phyloP scores from a whole-genome alignment of 495 filamentous ascomycete genomes.

The Daldinia bambusicola region DNA sequence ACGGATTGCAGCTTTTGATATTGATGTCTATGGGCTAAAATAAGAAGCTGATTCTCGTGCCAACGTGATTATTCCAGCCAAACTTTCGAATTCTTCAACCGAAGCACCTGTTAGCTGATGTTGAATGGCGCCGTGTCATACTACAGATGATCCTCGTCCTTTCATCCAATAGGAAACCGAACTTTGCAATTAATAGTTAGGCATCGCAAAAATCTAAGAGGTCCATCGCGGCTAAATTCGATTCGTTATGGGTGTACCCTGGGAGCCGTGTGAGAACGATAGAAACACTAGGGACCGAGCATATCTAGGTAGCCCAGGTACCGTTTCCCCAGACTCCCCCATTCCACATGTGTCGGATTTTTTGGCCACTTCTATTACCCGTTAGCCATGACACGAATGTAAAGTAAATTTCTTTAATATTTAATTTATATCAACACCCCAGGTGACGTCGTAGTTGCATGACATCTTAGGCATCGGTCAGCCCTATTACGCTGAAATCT shows the following conservation, averaged over 20 bases:
- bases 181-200: not conserved
- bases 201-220: slow-evolving; percentile 1
- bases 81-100: not conserved
- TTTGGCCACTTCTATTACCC: not conserved
- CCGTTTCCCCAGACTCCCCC: too few relatives aligned
- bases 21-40: slow-evolving; percentile 1
- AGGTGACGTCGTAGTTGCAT: not conserved
- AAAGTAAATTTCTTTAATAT: not conserved
- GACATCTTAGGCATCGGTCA: not conserved
- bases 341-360: not conserved
- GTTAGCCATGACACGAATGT: not conserved
- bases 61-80: not conserved
- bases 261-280: not conserved
- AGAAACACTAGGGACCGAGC: not conserved
- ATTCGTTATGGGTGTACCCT: not conserved
- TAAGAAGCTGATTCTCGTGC: slow-evolving; percentile 14
- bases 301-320: not conserved
- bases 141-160: not conserved
- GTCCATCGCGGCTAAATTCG: slow-evolving; percentile 1
- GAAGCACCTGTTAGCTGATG: not conserved
- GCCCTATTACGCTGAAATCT: not conserved
- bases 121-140: not conserved
- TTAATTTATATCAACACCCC: not conserved
- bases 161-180: not conserved
- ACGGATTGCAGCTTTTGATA: not conserved